Percentiles rank a stretch among this genome's conserved stretches.
These are phyloP conservation scores for Phyllostachys edulis DNA, from an alignment of 176 grass and related monocot genomes.

Conservation along the genomic window DNA sequence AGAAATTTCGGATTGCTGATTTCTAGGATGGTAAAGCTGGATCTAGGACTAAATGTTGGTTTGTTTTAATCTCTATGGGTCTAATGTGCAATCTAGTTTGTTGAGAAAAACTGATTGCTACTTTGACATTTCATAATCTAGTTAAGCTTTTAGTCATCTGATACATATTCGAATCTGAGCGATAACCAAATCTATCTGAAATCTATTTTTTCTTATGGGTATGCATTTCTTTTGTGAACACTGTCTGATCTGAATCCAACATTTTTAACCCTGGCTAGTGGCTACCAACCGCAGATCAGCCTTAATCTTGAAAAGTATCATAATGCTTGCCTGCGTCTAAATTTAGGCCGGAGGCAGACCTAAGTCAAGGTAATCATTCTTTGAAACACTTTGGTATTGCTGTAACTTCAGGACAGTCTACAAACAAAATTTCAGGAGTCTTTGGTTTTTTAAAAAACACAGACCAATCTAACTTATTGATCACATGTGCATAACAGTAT, in stretches of 20 bases:
- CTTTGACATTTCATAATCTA: not conserved
- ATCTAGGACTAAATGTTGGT: not conserved
- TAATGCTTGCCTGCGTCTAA: not conserved
- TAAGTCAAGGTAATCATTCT: no score
- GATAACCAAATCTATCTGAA: not conserved
- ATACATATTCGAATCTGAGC: not conserved
- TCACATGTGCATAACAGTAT: not conserved
- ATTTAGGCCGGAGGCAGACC: no score
- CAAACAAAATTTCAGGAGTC: no score
- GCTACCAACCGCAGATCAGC: no score
- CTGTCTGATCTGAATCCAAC: not conserved
- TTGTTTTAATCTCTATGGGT: not conserved
- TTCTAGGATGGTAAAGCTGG: not conserved
- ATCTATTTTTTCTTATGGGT: not conserved
- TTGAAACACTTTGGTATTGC: not conserved
- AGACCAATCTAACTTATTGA: conserved; percentile 2
- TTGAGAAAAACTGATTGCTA: not conserved
- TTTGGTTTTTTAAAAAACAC: no score
- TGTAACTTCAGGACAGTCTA: no score
- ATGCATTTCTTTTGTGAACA: not conserved
- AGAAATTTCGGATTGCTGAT: not conserved
- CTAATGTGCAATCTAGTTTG: not conserved
- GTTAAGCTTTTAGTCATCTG: not conserved
- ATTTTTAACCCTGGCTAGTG: not conserved
- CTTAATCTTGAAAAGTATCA: not conserved